These are phyloP conservation scores for Betula pendula DNA, from an alignment of 306 rosid genomes.

Conservation along the genomic window DNA sequence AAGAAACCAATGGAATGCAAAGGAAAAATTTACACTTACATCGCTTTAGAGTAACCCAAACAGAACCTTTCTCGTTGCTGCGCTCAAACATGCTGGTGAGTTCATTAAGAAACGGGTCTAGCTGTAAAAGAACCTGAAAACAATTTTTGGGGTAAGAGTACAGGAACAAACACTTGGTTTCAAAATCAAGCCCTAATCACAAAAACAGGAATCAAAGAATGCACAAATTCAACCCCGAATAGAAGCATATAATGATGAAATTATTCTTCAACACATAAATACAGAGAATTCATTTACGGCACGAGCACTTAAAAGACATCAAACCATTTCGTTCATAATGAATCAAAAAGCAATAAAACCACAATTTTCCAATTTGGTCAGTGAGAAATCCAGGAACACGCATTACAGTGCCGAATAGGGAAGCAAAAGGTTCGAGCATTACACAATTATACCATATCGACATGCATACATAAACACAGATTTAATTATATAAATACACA, in stretches of 20 bases:
- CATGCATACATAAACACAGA: background rate
- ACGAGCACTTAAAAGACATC: background rate
- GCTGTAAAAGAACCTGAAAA: slow-evolving; percentile 72
- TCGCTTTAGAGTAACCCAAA: slow-evolving; percentile 96
- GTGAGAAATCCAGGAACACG: background rate
- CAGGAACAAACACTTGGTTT: background rate
- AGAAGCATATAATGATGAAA: background rate
- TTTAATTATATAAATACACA: too few relatives aligned
- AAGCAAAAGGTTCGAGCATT: background rate
- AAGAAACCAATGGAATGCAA: slow-evolving; percentile 8
- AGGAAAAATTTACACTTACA: slow-evolving; percentile 46
- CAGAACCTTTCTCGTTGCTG: slow-evolving; percentile 77
- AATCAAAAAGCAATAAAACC: background rate
- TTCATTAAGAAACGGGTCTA: slow-evolving; percentile 93
- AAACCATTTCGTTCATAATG: background rate
- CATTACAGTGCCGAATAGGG: background rate
- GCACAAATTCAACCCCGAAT: background rate
- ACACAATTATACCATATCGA: background rate
- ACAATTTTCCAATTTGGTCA: background rate
- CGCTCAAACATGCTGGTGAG: slow-evolving; percentile 92
- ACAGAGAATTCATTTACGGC: too few relatives aligned
- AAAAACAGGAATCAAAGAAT: background rate
- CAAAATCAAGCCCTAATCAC: background rate
- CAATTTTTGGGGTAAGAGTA: background rate
- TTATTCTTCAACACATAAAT: too few relatives aligned